Conservation (phyloP, 2,329 filamentous ascomycete species). For the Fusarium agapanthi region DNA sequence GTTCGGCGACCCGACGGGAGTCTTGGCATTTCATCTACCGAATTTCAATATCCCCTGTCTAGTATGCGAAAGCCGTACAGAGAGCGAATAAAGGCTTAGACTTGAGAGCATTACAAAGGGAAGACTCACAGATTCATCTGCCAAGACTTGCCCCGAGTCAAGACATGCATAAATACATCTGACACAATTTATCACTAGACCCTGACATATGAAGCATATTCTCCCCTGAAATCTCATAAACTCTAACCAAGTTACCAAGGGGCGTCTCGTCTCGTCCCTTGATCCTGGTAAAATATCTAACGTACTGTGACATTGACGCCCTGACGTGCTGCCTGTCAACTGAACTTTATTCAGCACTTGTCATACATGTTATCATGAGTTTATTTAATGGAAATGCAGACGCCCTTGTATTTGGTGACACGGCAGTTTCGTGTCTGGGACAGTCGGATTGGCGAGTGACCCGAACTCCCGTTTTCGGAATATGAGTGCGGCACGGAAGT, state of each 20-base stretch:
- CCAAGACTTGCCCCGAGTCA: background rate
- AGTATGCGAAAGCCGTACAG: background rate
- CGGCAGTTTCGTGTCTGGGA: background rate
- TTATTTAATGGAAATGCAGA: background rate
- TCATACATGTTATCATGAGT: background rate
- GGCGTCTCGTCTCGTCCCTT: background rate
- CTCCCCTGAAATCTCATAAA: conserved; percentile 1
- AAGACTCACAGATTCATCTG: background rate
- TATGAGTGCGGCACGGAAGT: background rate
- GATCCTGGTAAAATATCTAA: conserved; percentile 1
- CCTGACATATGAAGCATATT: background rate
- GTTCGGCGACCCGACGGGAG: background rate
- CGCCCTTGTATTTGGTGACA: background rate
- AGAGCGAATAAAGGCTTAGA: conserved; percentile 5
- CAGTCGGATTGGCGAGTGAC: background rate
- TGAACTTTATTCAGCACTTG: background rate
- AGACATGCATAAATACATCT: background rate
- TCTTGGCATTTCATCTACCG: background rate
- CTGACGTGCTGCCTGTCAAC: background rate
- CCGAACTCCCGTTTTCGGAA: background rate
- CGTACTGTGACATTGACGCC: background rate
- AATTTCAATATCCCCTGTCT: background rate
- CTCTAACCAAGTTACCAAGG: background rate
- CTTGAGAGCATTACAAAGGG: background rate
- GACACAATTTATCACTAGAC: background rate